Evolutionary conservation across 345 rosid genomes (phyloP).

Genomic region (Syzygium aqueum): DNA sequence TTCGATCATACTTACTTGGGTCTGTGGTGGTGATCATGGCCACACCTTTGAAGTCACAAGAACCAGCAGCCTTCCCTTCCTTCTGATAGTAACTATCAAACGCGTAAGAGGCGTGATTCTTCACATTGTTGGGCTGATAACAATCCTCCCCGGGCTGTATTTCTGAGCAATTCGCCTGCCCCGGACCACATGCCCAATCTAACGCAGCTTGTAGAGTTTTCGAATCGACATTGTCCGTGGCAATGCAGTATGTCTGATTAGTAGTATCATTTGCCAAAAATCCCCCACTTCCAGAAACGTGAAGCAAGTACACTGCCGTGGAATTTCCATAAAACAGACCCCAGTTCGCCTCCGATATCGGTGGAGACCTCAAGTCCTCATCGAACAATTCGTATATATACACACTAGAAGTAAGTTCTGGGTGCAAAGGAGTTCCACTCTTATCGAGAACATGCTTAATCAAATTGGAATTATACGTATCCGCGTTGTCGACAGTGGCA

Average conservation of each 20-base stretch:
- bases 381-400: conserved; percentile 83
- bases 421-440: conserved; percentile 79
- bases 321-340: conserved; percentile 79
- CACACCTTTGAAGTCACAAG: conserved; percentile 96
- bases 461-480: conserved; percentile 78
- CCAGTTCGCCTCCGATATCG: conserved; percentile 84
- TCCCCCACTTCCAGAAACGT: conserved; percentile 80
- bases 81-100: conserved; percentile 96
- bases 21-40: conserved; percentile 93
- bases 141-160: conserved; percentile 90
- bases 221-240: conserved; percentile 56
- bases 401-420: conserved; percentile 70
- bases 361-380: conserved; percentile 75
- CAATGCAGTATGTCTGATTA: conserved; percentile 76
- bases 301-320: conserved; percentile 82
- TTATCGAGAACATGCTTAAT: conserved; percentile 81
- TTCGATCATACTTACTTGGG: conserved; percentile 60
- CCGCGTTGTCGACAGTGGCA: conserved; percentile 80
- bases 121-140: conserved; percentile 82
- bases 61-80: conserved; percentile 62
- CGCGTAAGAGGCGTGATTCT: conserved; percentile 84
- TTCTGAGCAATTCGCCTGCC: conserved; percentile 84
- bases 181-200: conserved; percentile 98
- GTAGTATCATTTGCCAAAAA: conserved; percentile 94
- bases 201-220: conserved; percentile 81